Evolutionary conservation across 352 stramenopile genomes (phyloP), one percentile per base, ranked within the genome.

Genomic region (Pythium guiyangense): DNA sequence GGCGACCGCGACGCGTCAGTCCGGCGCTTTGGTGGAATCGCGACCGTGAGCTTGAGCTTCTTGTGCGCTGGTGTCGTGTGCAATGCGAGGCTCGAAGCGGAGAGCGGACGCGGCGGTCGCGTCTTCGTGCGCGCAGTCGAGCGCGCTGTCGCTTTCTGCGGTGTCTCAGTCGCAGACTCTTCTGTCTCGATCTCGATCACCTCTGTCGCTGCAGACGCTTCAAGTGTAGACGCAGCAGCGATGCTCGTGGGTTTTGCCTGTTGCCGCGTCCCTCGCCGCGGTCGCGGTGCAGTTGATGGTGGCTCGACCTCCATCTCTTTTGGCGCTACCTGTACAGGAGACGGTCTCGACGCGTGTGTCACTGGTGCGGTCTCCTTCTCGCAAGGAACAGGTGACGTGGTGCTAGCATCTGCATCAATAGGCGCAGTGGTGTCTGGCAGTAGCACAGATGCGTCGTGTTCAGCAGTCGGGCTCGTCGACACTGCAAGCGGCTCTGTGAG

Each of bases 161-260:
- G 34, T n/a, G 54, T 54, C 35, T 60, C 54, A 17, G 20, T 22
- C 15, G 44, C 22, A 4, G 54, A 60, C 35, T 55, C 54, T 31
- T 60, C 54, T 8, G 54, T 60, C 18, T 49, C 37, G 35, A 60
- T 54, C 46, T 60, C 54, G 14, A 60, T 60, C 46, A 60, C 47
- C 0, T 58, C 52, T 10, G n/a, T 27, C 42, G 26, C 43, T 27
- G 20, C 27, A 26, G 27, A 2, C 14, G 27, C 26, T 17, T 27
- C 27, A 20, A 15, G 1, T 26, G 42, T 2, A 22, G 18, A 17
- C 11, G 18, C 42, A 47, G 17, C 18, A 47, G 42, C 1, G 5
- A 18, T 18, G 9, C 18, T n/a, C 6, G 18, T 0, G 3, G 18
- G 11, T 4, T 43, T 12, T n/a, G 17, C 8, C 37, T 43, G 37